Conservation (phyloP, 2,329 filamentous ascomycete species). For the Monilinia polystroma region DNA sequence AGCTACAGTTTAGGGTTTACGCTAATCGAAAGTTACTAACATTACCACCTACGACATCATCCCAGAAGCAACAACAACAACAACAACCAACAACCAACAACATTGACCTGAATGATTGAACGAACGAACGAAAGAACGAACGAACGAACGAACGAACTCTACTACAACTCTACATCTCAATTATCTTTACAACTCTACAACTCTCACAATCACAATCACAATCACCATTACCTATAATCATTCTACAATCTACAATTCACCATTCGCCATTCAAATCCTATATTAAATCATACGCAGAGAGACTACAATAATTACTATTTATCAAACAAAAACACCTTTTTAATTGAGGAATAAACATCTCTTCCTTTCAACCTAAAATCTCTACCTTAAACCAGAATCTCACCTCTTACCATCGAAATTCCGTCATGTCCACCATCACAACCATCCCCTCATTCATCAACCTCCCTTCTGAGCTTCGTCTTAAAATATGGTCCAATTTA, state of each 20-base stretch:
- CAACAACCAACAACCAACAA: constrained; percentile 5
- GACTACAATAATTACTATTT: background rate
- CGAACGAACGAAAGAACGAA: too few species aligned
- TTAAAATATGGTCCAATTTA: constrained; percentile 24
- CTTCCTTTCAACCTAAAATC: background rate
- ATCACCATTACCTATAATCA: too few species aligned
- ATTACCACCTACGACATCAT: constrained; percentile 6
- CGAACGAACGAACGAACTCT: background rate
- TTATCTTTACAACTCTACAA: background rate
- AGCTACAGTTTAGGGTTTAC: constrained; percentile 1
- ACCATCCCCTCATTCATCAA: constrained; percentile 14
- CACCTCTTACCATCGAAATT: background rate
- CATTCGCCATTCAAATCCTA: background rate
- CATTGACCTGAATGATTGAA: too few species aligned
- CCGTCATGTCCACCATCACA: constrained; percentile 9
- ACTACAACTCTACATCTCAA: background rate
- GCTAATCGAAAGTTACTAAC: background rate
- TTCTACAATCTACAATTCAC: background rate
- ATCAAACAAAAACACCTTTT: background rate
- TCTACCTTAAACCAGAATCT: background rate
- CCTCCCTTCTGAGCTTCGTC: constrained; percentile 23
- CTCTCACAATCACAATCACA: background rate
- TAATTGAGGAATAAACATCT: background rate
- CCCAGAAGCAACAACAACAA: constrained; percentile 11
- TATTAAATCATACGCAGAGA: background rate